Evolutionary conservation across 441 rosid genomes (phyloP).

Genomic region (Populus trichocarpa): DNA sequence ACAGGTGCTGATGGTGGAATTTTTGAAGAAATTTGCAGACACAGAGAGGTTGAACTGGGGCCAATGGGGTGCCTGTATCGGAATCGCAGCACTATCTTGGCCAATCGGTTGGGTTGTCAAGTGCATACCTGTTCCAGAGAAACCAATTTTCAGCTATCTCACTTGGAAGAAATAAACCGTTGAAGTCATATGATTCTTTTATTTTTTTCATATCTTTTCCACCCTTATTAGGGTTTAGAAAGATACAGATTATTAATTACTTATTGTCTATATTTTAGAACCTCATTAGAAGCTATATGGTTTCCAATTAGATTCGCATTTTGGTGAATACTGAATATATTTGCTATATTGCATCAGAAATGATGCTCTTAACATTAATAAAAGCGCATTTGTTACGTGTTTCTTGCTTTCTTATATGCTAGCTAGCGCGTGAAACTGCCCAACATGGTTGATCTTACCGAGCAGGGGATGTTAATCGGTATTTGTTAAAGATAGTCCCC

Average conservation of each 20-base stretch:
- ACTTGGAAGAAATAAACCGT: constrained; percentile 23
- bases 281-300: not conserved
- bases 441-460: not conserved
- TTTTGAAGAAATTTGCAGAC: constrained; percentile 43
- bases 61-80: constrained; percentile 43
- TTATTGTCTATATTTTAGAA: not conserved
- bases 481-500: no score
- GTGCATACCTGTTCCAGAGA: constrained; percentile 44
- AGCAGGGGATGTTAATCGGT: not conserved
- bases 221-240: not conserved
- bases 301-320: not conserved
- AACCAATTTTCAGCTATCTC: constrained; percentile 48
- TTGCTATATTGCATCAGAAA: not conserved
- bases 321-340: not conserved
- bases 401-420: not conserved
- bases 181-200: not conserved
- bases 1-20: constrained; percentile 47
- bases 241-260: not conserved
- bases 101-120: constrained; percentile 42
- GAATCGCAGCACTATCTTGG: constrained; percentile 41
- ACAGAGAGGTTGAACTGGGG: constrained; percentile 42
- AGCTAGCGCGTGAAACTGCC: not conserved
- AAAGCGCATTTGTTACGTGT: not conserved
- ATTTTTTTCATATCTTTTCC: not conserved
- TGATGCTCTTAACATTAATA: not conserved